Evolutionary conservation across 192 early-diverging fungal species (phyloP), one percentile per base, ranked within the genome.

Genomic region (Paraglomus brasilianum): DNA sequence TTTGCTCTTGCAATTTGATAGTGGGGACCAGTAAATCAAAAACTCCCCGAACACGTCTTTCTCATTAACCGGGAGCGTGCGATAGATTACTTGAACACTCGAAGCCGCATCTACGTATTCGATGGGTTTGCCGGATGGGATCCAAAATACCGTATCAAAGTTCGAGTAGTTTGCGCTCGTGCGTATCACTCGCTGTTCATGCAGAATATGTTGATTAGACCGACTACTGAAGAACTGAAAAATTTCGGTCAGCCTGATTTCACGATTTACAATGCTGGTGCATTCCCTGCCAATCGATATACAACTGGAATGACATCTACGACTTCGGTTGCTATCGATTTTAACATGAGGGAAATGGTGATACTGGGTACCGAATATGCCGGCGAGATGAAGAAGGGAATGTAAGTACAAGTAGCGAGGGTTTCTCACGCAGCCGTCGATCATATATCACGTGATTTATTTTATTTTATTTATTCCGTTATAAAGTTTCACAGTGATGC

Each of bases 311-410:
- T 98, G 93, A 95, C 94, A 64, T 95, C 93, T 62, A 87, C 82
- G 66, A 98, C 96, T 71, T 92, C 90, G 60, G 90, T 98, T 48
- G 84, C 93, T 21, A 81, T 98, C 78, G 93, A 91, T 89, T 98
- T 98, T 68, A 88, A 90, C 76, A 89, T 91, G 78, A 76, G 77
- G 39, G 93, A 98, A 81, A 98, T 98, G 96, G 92, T 98, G 42
- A 98, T 98, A 58, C 85, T 98, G 46, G 96, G 96, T 51, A 95
- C 95, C 68, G 91, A 97, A 79, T 98, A 98, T 73, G 96, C 96
- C 64, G 96, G 96, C 63, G 96, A 98, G 83, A 98, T 98, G 96
- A 98, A 98, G 85, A 98, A 98, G 89, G 96, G 96, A 77, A 81
- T 89, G 67, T 69, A 69, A 43, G 67, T 58, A 56, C 9, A 21